Conservation (phyloP, 768 basidiomycete genomes). For the Kwoniella pini region DNA sequence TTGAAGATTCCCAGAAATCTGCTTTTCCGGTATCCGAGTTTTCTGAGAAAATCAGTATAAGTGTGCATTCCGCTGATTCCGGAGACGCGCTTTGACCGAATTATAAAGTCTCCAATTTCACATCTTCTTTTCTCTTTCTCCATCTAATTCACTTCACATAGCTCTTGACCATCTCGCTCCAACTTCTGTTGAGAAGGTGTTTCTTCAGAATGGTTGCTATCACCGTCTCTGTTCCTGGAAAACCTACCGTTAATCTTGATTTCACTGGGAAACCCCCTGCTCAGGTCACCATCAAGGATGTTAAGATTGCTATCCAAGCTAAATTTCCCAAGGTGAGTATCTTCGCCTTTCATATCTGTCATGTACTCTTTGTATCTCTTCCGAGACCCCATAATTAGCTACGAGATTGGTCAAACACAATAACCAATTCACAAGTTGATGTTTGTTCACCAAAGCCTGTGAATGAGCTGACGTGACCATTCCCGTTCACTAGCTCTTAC, state of each 20-base stretch:
- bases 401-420: too few relatives aligned
- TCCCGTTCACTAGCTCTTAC: conserved; percentile 77
- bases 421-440: too few relatives aligned
- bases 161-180: not conserved
- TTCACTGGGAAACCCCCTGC: conserved; percentile 48
- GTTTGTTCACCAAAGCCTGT: too few relatives aligned
- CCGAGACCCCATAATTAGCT: too few relatives aligned
- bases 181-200: not conserved
- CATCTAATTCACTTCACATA: not conserved
- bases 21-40: not conserved
- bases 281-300: conserved; percentile 64
- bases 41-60: not conserved
- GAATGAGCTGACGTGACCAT: not conserved
- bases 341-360: not conserved
- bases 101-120: not conserved
- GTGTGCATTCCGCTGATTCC: not conserved
- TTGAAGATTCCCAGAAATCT: not conserved
- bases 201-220: conserved; percentile 60
- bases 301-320: conserved; percentile 67
- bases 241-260: conserved; percentile 53
- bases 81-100: not conserved
- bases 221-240: conserved; percentile 61
- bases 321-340: conserved; percentile 61
- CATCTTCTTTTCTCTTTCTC: not conserved
- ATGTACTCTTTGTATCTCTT: too few relatives aligned